These are phyloP conservation scores for Neofusicoccum kwambonambiense DNA, from an alignment of 2,329 filamentous ascomycete genomes.

Conservation along the genomic window DNA sequence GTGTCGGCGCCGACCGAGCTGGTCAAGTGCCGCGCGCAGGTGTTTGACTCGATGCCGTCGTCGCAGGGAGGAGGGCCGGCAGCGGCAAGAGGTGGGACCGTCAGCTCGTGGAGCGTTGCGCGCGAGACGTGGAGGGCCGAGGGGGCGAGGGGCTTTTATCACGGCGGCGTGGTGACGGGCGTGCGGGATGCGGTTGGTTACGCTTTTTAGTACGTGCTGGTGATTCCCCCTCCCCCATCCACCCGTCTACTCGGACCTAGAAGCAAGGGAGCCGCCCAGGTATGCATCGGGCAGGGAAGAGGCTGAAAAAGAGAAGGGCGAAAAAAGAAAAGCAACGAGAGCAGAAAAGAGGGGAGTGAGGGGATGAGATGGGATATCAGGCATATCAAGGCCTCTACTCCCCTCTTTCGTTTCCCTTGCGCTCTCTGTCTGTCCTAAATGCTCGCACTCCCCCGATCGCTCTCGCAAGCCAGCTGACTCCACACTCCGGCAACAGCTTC, in stretches of 20 bases:
- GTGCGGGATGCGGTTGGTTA: constrained; percentile 88
- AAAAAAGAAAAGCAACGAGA: background rate
- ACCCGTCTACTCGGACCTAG: too few species aligned
- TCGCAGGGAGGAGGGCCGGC: constrained; percentile 21
- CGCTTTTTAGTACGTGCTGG: constrained; percentile 71
- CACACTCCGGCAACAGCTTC: constrained; percentile 53
- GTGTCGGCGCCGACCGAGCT: constrained; percentile 88
- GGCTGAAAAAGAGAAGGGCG: background rate
- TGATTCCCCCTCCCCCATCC: background rate
- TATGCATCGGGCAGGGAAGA: too few species aligned
- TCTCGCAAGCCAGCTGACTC: too few species aligned
- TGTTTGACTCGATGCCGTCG: constrained; percentile 38
- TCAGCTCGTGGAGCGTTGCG: constrained; percentile 61
- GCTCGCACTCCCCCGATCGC: background rate
- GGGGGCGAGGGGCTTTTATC: constrained; percentile 70
- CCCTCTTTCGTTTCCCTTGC: too few species aligned
- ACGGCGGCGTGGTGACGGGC: constrained; percentile 77
- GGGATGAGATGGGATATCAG: too few species aligned
- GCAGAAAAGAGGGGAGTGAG: background rate
- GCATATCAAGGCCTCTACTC: too few species aligned
- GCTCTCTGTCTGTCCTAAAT: too few species aligned
- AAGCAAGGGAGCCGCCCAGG: too few species aligned
- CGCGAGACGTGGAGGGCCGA: constrained; percentile 60
- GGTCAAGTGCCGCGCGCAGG: constrained; percentile 83
- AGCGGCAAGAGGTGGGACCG: constrained; percentile 30